phyloP scores from a whole-genome alignment of 768 basidiomycete genomes.

The Russula abietina region DNA sequence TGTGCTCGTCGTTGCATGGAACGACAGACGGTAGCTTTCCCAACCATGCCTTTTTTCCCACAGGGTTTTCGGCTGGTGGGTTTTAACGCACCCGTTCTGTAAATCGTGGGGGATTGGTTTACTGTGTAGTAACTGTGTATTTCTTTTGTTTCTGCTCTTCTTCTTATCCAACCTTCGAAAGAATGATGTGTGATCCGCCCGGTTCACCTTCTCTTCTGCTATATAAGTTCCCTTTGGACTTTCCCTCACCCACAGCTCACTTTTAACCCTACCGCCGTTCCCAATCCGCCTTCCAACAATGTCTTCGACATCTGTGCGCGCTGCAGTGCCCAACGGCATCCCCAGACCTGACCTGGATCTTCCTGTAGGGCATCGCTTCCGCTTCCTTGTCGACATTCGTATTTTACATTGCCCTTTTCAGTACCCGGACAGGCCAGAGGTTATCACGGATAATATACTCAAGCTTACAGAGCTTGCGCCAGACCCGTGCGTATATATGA shows the following conservation, averaged over 20 bases:
- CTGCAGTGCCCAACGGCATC: conserved; percentile 35
- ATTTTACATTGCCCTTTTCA: conserved; percentile 23
- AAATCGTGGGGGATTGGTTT: no score
- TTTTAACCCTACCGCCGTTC: neutral
- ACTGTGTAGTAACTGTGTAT: no score
- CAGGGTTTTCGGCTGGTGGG: no score
- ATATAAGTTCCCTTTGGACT: neutral
- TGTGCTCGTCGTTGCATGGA: no score
- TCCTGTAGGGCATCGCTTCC: conserved; percentile 32
- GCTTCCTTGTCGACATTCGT: neutral
- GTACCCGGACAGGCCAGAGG: conserved; percentile 45
- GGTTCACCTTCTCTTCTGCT: neutral
- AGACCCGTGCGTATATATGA: conserved; percentile 34
- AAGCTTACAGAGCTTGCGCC: conserved; percentile 36
- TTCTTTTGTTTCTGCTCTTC: no score
- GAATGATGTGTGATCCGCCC: conserved; percentile 1
- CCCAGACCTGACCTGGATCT: conserved; percentile 35
- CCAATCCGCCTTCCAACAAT: neutral
- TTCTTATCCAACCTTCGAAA: neutral
- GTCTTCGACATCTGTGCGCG: conserved; percentile 5
- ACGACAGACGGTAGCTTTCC: no score
- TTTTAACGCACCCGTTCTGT: no score
- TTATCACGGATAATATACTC: conserved; percentile 44
- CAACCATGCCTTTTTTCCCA: no score
- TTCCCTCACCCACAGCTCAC: neutral